A percentile compares a stretch with the other conserved stretches of the same genome.
Evolutionary conservation across 2,329 filamentous ascomycete species (phyloP).

Genomic region (Eurotiales sp.): DNA sequence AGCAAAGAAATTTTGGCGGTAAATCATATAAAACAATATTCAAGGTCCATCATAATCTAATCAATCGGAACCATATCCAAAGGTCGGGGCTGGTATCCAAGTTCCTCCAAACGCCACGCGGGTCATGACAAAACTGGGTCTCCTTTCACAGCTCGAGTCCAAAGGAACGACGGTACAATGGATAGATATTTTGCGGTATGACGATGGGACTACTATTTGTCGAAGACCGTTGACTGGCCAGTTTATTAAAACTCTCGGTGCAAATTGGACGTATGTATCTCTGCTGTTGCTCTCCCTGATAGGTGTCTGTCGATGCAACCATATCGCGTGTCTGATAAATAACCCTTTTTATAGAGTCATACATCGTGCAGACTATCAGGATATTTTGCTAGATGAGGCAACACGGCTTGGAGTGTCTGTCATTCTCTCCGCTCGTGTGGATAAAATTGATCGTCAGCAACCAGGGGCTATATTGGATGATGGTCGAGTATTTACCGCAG

Average conservation of each 20-base stretch:
- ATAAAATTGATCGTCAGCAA: neutral
- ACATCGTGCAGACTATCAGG: slow-evolving; percentile 49
- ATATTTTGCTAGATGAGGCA: slow-evolving; percentile 2
- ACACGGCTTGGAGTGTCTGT: slow-evolving; percentile 8
- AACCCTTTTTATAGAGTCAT: neutral
- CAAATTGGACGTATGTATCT: neutral
- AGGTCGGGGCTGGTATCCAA: slow-evolving; percentile 32
- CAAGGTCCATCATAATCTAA: too few species aligned
- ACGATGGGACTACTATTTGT: neutral
- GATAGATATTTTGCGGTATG: neutral
- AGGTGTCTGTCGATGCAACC: neutral
- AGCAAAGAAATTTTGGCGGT: too few species aligned
- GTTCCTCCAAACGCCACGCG: slow-evolving; percentile 27
- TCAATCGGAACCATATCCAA: neutral
- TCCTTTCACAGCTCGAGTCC: neutral
- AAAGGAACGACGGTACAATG: neutral
- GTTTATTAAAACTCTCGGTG: neutral
- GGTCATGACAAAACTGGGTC: slow-evolving; percentile 23
- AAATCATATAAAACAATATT: too few species aligned
- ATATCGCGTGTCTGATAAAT: neutral
- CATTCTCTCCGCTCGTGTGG: slow-evolving; percentile 1
- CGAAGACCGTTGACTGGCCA: neutral
- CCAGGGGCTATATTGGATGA: neutral
- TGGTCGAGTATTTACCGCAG: neutral
- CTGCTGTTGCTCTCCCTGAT: neutral